phyloP scores from a whole-genome alignment of 805 yeast species.

The Myxozyma geophila region DNA sequence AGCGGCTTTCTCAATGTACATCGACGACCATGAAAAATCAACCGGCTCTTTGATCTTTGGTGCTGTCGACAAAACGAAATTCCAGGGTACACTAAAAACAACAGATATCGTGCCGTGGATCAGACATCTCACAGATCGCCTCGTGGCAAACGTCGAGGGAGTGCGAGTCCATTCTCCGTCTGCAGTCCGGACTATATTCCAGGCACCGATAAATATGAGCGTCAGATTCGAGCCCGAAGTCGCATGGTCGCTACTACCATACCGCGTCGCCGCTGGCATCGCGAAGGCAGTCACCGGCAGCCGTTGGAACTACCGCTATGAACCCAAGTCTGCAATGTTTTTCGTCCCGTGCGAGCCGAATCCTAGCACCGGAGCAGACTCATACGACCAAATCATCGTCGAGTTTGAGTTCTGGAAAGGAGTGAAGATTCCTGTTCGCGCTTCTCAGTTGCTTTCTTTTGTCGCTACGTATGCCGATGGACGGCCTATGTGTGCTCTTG shows the following conservation, averaged over 20 bases:
- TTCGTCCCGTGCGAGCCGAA: conserved; percentile 13
- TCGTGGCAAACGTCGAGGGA: conserved; percentile 3
- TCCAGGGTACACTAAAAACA: conserved; percentile 45
- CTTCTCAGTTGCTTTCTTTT: conserved; percentile 14
- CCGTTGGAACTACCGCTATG: conserved; percentile 3
- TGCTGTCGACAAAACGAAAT: conserved; percentile 51
- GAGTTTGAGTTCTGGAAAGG: conserved; percentile 16
- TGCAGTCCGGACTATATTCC: background rate
- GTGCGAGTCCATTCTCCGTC: background rate
- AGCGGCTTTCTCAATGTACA: conserved; percentile 52
- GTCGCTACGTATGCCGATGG: conserved; percentile 20
- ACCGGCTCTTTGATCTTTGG: conserved; percentile 51
- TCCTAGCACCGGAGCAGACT: background rate
- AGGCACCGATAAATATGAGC: background rate
- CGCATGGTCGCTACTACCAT: conserved; percentile 28
- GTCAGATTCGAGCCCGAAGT: conserved; percentile 18
- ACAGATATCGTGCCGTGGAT: conserved; percentile 6
- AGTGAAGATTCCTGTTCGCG: conserved; percentile 20
- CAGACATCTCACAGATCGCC: background rate
- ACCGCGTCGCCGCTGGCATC: conserved; percentile 9
- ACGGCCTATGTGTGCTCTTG: conserved; percentile 24
- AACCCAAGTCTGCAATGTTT: conserved; percentile 8
- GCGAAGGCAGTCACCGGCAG: conserved; percentile 14
- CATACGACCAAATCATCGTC: conserved; percentile 7
- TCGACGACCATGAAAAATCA: conserved; percentile 44